These are phyloP conservation scores for Colletotrichum salicis DNA, from an alignment of 2,329 filamentous ascomycete species.

Conservation along the genomic window DNA sequence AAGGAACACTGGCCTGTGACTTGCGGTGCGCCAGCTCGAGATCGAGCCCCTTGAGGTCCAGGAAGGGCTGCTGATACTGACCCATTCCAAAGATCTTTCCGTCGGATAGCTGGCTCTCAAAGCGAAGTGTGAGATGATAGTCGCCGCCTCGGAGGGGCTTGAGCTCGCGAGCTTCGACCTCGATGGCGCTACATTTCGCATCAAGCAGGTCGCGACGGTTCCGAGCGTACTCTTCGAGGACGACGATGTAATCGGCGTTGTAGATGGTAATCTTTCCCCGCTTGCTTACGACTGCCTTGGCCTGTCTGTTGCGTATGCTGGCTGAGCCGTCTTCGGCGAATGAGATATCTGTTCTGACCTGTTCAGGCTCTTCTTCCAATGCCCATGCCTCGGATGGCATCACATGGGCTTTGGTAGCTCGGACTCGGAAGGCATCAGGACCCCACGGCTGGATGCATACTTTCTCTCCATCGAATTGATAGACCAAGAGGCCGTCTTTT, in stretches of 20 bases:
- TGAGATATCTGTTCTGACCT: conserved; percentile 27
- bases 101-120: conserved; percentile 61
- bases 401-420: conserved; percentile 51
- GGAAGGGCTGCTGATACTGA: conserved; percentile 69
- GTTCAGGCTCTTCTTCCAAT: conserved; percentile 35
- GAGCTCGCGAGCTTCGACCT: conserved; percentile 65
- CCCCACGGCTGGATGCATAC: conserved; percentile 51
- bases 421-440: conserved; percentile 55
- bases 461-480: conserved; percentile 34
- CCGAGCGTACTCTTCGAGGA: conserved; percentile 45
- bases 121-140: conserved; percentile 64
- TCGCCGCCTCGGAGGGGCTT: conserved; percentile 57
- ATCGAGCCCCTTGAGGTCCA: conserved; percentile 68
- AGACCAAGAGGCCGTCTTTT: conserved; percentile 5
- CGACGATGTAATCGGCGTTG: conserved; percentile 38
- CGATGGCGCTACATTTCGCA: conserved; percentile 64
- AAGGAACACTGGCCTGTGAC: conserved; percentile 70
- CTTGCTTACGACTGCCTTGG: conserved; percentile 40
- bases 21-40: conserved; percentile 71
- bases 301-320: conserved; percentile 42
- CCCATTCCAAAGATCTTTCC: conserved; percentile 74
- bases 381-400: conserved; percentile 52
- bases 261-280: conserved; percentile 43
- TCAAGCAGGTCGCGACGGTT: conserved; percentile 49
- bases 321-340: conserved; percentile 37